Evolutionary conservation across 2,329 filamentous ascomycete species (phyloP), one percentile per base, ranked within the genome.

Genomic region (Byssothecium circinans): DNA sequence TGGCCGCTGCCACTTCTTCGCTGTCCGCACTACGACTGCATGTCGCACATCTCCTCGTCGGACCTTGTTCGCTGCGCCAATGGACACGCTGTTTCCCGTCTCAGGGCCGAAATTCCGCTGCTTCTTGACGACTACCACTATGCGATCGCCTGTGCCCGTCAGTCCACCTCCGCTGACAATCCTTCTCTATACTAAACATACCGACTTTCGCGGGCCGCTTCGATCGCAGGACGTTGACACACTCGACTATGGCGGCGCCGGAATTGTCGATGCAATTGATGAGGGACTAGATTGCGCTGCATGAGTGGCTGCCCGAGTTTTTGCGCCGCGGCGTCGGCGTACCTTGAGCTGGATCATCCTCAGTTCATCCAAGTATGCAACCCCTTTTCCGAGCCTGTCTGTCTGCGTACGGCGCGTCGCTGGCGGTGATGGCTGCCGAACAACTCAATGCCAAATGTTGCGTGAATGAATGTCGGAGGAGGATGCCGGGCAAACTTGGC

Each of bases 211-310:
- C 94, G 65, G 86, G 84, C 60, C 85, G 80, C 78, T 96, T 95
- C 78, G 92, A 94, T 68, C 89, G 89, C 65, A 99, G 79, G 54
- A 97, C 88, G 71, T 92, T 87, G 71, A 88, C 89, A 77, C 94
- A 99, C 78, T 99, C 94, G 76, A 97, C 94, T 60, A 99, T 81
- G 64, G 94, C 91, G 61, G 94, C 94, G 71, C 94, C 94, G 58
- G 94, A 97, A 80, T 96, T 99, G 86, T 99, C 94, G 84, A 99
- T 97, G 86, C 94, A 97, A 77, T 94, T 96, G 65, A 99, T 83
- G 84, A 99, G 90, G 71, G 91, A 88, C 94, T 78, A 73, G 56
- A 76, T 52, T 52, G 49, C 34, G 49, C 36, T 55, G 59, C 89
- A 96, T 97, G 54, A 67, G 67, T 52, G 54, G 41, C 49, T 48